Evolutionary conservation across 495 filamentous ascomycete species (phyloP), one percentile per base, ranked within the genome.

Genomic region (Annulohypoxylon stygium): DNA sequence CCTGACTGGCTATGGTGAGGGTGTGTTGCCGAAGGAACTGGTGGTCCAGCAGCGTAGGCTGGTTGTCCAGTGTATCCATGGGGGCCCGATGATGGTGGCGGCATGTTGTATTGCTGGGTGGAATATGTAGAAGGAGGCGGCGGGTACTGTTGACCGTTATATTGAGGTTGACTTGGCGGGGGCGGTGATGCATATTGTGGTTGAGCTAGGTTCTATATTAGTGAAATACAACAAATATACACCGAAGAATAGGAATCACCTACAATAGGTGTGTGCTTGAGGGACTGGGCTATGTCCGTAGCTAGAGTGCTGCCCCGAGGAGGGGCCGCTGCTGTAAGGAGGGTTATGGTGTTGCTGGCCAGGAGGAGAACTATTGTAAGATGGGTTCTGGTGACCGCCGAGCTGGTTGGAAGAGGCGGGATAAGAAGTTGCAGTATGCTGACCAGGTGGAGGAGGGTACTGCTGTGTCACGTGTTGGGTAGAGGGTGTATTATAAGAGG

Each of bases 41-140:
- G 74, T 26, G 81, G 74, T 1, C 71, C 76, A 20, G 73, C 75
- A 39, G 77, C 73, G 58, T 81, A 79, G 11, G 75, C 68, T 47
- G 73, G 71, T 51, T 77, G 76, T 14, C 74, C 72, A 34, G 75
- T 50, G 43, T 83, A 83, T 9, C 74, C 71, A 41, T 79, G 80
- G 20, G 75, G 65, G n/a, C 66, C 67, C 50, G 71, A 67, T 25
- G 77, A 65, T 57, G 76, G 68, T 33, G 75, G 74, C 14, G 70
- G 74, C 59, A 69, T 78, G 65, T 59, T 80, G 62, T 74, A 75
- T 48, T 68, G 55, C n/a, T 18, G 72, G 63, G 75, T 74, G 43
- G 25, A 67, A 51, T 71, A 78, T 33, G 76, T 72, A 54, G 73
- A 76, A 30, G 78, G 76, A 51, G 79, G 79, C 34, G 81, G 77